Evolutionary conservation across 2,329 filamentous ascomycete species (phyloP).

Genomic region (Neoascochyta sp.): DNA sequence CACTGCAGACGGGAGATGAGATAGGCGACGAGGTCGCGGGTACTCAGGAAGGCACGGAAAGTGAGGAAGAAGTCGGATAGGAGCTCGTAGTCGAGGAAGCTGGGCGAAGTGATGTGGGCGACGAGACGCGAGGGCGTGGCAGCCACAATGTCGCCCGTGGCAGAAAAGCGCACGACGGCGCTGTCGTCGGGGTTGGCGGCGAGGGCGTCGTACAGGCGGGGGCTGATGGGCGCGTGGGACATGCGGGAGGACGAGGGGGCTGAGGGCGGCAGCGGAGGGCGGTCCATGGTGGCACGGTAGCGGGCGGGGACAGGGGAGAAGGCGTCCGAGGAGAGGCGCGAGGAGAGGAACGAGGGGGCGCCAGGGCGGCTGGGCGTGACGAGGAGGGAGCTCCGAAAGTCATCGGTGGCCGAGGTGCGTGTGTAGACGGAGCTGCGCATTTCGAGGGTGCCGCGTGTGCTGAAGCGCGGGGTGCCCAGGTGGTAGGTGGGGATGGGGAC

Average conservation of each 20-base stretch:
- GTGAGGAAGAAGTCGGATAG: conserved; percentile 98
- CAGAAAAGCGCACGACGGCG: conserved; percentile 76
- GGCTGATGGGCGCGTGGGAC: conserved; percentile 43
- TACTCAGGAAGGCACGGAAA: conserved; percentile 80
- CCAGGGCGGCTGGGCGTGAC: conserved; percentile 40
- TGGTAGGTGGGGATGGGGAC: conserved; percentile 80
- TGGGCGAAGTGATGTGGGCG: conserved; percentile 93
- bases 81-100: conserved; percentile 93
- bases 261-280: conserved; percentile 30
- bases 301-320: conserved; percentile 33
- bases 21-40: conserved; percentile 73
- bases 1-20: conserved; percentile 80
- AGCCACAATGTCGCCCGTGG: conserved; percentile 73
- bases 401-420: conserved; percentile 63
- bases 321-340: conserved; percentile 37
- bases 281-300: conserved; percentile 37
- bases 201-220: conserved; percentile 77
- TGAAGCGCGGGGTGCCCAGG: conserved; percentile 78
- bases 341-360: conserved; percentile 35
- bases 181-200: conserved; percentile 79
- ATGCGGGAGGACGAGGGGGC: conserved; percentile 35
- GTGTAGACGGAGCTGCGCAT: conserved; percentile 77
- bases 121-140: conserved; percentile 88
- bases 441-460: conserved; percentile 68
- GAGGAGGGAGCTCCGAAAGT: conserved; percentile 60